Evolutionary conservation across 2,329 filamentous ascomycete species (phyloP), one percentile per base, ranked within the genome.

Genomic region (Pseudogymnoascus sp.): DNA sequence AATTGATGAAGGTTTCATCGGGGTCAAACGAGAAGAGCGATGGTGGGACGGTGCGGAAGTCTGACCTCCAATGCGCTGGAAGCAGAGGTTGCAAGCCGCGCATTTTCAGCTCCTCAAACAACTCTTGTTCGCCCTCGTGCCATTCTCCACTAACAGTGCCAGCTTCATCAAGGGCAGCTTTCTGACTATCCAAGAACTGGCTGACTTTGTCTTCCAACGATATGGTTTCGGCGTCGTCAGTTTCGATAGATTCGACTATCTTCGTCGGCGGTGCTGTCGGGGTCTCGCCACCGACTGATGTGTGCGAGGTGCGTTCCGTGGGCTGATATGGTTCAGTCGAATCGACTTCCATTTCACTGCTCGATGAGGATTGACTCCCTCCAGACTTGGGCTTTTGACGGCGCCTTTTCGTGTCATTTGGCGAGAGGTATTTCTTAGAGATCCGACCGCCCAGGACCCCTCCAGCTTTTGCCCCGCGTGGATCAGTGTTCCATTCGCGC

Each of bases 61-160:
- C 69, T 21, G 66, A 64, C 15, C 66, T 62, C 68, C 70, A 72
- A 15, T 60, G 59, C 7, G 29, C 13, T 8, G 71, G 71, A 15
- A 73, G 50, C 31, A 72, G 26, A 36, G 63, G 60, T 62, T 73
- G 70, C 59, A 68, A 71, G 24, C 69, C 68, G 29, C 71, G 69
- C 60, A 70, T 62, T 35, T 66, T 60, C 9, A 73, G 50, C 60
- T 67, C 68, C 31, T 71, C 68, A 40, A 68, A 69, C 17, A 73
- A 61, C 29, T 65, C 68, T 0, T 71, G 39, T 37, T 68, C 69
- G 15, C 72, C 69, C 8, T 66, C 59, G 35, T 71, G 68, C 70
- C 69, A 72, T 15, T 67, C 70, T 36, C 21, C 31, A 5, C 44
- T 5, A 17, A 61, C 60, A 4, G 63, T 66, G 58, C 64, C 69